Base-by-base conservation (phyloP, 2,329 filamentous ascomycete genomes). In the Trichophyton schoenleinii region DNA sequence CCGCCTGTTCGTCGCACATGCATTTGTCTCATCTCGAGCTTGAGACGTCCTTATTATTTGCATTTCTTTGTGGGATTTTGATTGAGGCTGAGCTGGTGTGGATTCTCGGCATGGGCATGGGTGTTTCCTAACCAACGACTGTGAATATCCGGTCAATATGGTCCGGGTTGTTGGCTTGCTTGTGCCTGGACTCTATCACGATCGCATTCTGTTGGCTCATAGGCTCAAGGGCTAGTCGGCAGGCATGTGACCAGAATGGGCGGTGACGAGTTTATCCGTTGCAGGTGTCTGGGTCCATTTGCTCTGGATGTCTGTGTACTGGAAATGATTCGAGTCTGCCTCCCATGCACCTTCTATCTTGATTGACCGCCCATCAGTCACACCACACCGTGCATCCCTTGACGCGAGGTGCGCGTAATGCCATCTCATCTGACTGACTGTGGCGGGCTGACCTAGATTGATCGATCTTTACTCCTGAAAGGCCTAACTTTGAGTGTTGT, bases 161-260 rank as follows among this genome's bases (percentile, higher is more conserved):
- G 4, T 34, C 48, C 22, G 13, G 52, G 28, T n/a, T 31, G 49
- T n/a, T 36, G 52, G 52, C 52, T 55, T 15, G 28, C 28, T 36
- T 6, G n/a, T n/a, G 28, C n/a, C 25, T 55, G 28, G 52, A 18
- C 31, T 55, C 52, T n/a, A 20, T 55, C 52, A 55, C 52, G 52
- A 55, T 36, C 52, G 52, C 52, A 55, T 36, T 55, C 52, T 55
- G 52, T 55, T 55, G 52, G 52, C 52, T 55, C 8, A 36, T 36
- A 36, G 31, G 22, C n/a, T 38, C 28, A 36, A 36, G n/a, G 52
- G 15, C 52, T 9, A 15, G 8, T 18, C 18, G 52, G 34, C 11
- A 31, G 13, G 8, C 28, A 28, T 15, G 28, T 55, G 52, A 36
- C 34, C 1, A 25, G 52, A 55, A 55, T 36, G 28, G 28, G 52